Evolutionary conservation across 495 filamentous ascomycete species (phyloP).

Genomic region (Cercophora sp.): DNA sequence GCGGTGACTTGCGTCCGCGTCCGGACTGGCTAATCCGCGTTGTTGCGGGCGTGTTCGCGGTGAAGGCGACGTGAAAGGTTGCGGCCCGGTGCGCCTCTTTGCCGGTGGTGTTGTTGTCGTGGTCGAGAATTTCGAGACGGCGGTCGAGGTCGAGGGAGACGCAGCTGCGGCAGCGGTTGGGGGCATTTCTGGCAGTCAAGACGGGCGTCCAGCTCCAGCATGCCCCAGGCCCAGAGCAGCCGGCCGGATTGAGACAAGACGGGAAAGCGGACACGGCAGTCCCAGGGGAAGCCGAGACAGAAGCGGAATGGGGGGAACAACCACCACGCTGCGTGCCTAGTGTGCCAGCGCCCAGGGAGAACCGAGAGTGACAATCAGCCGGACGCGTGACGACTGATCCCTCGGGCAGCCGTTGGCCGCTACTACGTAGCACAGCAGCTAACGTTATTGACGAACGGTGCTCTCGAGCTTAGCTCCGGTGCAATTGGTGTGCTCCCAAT

Average conservation of each 20-base stretch:
- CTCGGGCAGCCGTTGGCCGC: conserved; percentile 20
- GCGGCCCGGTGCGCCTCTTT: conserved; percentile 7
- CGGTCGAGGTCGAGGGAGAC: conserved; percentile 18
- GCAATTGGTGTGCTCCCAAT: conserved; percentile 11
- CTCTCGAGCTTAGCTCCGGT: background rate
- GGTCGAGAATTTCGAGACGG: conserved; percentile 8
- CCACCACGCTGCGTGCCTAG: conserved; percentile 10
- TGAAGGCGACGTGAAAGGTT: conserved; percentile 5
- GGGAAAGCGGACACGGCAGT: conserved; percentile 13
- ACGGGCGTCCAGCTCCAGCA: conserved; percentile 4
- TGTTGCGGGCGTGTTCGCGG: conserved; percentile 2
- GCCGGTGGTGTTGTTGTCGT: conserved; percentile 16
- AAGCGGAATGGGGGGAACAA: conserved; percentile 22
- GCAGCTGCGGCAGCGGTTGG: conserved; percentile 23
- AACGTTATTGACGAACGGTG: conserved; percentile 6
- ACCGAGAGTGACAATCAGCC: conserved; percentile 22
- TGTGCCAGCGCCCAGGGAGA: conserved; percentile 9
- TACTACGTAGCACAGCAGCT: conserved; percentile 4
- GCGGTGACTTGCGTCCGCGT: conserved; percentile 11
- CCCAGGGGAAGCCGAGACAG: conserved; percentile 29
- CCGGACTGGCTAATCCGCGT: conserved; percentile 10
- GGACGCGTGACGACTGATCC: conserved; percentile 17
- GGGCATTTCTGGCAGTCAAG: conserved; percentile 24
- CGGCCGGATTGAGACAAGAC: conserved; percentile 25
- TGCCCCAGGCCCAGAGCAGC: conserved; percentile 13